Conservation (phyloP, 2,329 filamentous ascomycete genomes). For the Trichothecium sympodiale region DNA sequence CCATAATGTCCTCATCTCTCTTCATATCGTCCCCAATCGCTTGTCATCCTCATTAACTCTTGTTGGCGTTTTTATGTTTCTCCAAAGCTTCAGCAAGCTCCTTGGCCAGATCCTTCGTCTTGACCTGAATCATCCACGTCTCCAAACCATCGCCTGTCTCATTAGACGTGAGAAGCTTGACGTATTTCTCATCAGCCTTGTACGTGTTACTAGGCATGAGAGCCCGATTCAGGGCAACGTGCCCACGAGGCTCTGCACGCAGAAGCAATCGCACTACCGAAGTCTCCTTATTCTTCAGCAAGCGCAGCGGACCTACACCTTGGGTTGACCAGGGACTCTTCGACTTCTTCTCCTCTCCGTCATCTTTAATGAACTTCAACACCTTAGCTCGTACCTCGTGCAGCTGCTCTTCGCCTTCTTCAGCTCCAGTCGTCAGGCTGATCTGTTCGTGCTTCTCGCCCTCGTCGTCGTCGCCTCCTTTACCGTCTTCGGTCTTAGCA, state of each 20-base stretch:
- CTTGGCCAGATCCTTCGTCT: constrained; percentile 48
- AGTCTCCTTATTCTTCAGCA: constrained; percentile 64
- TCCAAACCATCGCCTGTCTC: constrained; percentile 50
- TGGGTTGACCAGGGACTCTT: constrained; percentile 55
- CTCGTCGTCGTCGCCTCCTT: constrained; percentile 35
- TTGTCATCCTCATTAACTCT: constrained; percentile 25
- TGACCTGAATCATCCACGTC: constrained; percentile 63
- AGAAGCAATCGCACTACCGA: constrained; percentile 57
- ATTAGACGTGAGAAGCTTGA: constrained; percentile 46
- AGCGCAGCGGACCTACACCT: constrained; percentile 59
- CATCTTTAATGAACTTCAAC: constrained; percentile 44
- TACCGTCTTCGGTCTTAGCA: constrained; percentile 27
- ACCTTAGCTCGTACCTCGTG: constrained; percentile 64
- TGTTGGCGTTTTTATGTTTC: constrained; percentile 44
- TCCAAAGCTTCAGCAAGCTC: constrained; percentile 40
- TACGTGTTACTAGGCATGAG: constrained; percentile 53
- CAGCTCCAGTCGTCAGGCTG: constrained; percentile 55
- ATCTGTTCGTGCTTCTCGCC: constrained; percentile 56
- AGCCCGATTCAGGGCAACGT: constrained; percentile 60
- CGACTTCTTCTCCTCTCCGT: constrained; percentile 35
- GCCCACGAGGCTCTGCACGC: constrained; percentile 64
- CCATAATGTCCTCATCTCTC: neutral
- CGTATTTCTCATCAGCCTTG: constrained; percentile 47
- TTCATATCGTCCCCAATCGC: neutral
- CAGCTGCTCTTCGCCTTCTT: constrained; percentile 61